Conservation (phyloP, 75 land plant species). For the Sequoiadendron giganteum region DNA sequence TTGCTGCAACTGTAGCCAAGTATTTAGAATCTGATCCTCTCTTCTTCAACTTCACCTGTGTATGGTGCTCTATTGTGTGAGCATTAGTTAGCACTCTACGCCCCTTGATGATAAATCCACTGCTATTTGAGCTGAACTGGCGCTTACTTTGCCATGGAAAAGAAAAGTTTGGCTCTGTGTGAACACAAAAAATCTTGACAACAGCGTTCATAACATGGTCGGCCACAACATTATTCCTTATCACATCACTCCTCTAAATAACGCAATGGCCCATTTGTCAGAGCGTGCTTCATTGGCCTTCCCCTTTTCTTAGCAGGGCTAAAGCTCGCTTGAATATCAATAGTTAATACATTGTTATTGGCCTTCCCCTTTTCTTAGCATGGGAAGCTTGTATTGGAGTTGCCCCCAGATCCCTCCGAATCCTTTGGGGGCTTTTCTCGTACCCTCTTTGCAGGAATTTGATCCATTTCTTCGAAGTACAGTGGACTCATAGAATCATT, state of each 20-base stretch:
- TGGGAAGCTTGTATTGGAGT: background rate
- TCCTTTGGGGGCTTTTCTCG: background rate
- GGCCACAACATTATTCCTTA: slow-evolving; percentile 12
- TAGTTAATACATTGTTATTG: background rate
- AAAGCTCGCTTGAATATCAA: background rate
- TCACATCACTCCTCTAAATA: background rate
- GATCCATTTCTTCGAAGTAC: background rate
- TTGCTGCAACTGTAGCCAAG: slow-evolving; percentile 85
- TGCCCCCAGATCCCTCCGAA: background rate
- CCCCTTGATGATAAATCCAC: slow-evolving; percentile 74
- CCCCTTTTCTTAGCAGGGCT: background rate
- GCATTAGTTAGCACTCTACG: slow-evolving; percentile 87
- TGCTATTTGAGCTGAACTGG: slow-evolving; percentile 87
- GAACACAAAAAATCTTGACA: slow-evolving; percentile 87
- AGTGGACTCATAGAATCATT: background rate
- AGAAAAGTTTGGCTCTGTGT: slow-evolving; percentile 67
- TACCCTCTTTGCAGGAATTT: background rate
- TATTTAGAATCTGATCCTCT: slow-evolving; percentile 90
- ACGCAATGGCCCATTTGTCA: background rate
- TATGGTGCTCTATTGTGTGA: slow-evolving; percentile 88
- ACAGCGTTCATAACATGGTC: slow-evolving; percentile 81
- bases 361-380: no score
- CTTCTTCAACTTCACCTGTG: slow-evolving; percentile 90
- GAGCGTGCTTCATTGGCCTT: background rate
- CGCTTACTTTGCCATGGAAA: slow-evolving; percentile 94